Evolutionary conservation across 1,284 basidiomycete species (phyloP).

Genomic region (Trichosporon ovoides): DNA sequence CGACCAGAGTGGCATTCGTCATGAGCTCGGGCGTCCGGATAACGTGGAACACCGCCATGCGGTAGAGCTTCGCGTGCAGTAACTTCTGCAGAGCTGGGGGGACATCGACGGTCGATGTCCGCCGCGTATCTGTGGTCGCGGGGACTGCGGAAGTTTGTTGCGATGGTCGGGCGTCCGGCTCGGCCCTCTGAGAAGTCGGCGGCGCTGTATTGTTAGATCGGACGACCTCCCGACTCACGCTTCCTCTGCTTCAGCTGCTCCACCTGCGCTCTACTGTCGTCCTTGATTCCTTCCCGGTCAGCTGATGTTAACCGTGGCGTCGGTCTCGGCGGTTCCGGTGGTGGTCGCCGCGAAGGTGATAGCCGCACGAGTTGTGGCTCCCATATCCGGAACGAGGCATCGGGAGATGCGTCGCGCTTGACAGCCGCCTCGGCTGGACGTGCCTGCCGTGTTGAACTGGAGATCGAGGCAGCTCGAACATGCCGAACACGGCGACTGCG

Average conservation of each 20-base stretch:
- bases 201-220: background rate
- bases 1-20: constrained; percentile 21
- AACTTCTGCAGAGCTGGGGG: constrained; percentile 30
- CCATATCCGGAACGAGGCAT: background rate
- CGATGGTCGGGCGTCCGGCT: background rate
- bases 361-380: background rate
- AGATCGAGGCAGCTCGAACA: background rate
- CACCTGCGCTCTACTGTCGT: background rate
- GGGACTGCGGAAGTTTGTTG: background rate
- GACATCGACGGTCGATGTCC: background rate
- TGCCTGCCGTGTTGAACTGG: constrained; percentile 3
- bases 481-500: background rate
- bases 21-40: constrained; percentile 30
- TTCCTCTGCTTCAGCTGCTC: background rate
- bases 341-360: background rate
- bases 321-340: background rate
- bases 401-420: background rate
- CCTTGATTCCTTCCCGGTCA: background rate
- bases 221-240: background rate
- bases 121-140: background rate
- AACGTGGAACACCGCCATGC: constrained; percentile 34
- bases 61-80: constrained; percentile 31
- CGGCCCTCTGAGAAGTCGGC: background rate
- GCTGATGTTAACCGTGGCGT: background rate
- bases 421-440: constrained; percentile 8